Evolutionary conservation across 805 yeast genomes (phyloP).

Genomic region (Schwanniomyces vanrijiae): DNA sequence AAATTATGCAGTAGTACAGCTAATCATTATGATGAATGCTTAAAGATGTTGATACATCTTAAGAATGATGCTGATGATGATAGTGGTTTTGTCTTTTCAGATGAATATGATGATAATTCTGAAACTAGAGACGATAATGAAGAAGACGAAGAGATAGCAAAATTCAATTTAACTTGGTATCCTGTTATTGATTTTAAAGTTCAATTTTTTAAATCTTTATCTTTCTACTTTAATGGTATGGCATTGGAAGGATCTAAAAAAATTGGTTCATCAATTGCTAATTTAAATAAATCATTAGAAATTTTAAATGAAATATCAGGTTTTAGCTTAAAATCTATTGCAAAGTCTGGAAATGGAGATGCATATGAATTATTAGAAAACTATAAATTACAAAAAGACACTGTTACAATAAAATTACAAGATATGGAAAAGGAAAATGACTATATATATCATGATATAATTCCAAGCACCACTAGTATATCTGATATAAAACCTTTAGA

Average conservation of each 20-base stretch:
- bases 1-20: constrained; percentile 69
- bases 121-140: constrained; percentile 6
- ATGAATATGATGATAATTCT: constrained; percentile 13
- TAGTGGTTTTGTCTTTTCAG: constrained; percentile 33
- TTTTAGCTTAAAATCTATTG: constrained; percentile 21
- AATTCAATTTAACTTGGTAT: constrained; percentile 48
- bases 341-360: constrained; percentile 22
- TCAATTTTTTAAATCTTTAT: constrained; percentile 56
- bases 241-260: constrained; percentile 55
- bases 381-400: constrained; percentile 42
- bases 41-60: constrained; percentile 37
- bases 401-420: constrained; percentile 32
- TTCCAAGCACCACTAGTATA: constrained; percentile 62
- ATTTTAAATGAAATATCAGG: constrained; percentile 33
- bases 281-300: constrained; percentile 51
- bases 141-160: constrained; percentile 19
- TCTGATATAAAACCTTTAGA: constrained; percentile 69
- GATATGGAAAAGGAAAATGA: constrained; percentile 81
- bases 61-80: constrained; percentile 22
- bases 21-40: constrained; percentile 52
- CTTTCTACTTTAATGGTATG: constrained; percentile 60
- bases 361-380: constrained; percentile 40
- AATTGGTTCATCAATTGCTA: constrained; percentile 77
- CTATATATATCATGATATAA: constrained; percentile 75
- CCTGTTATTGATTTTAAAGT: constrained; percentile 51